Evolutionary conservation across 1,284 basidiomycete genomes (phyloP).

Genomic region (Melampsora larici-populina): DNA sequence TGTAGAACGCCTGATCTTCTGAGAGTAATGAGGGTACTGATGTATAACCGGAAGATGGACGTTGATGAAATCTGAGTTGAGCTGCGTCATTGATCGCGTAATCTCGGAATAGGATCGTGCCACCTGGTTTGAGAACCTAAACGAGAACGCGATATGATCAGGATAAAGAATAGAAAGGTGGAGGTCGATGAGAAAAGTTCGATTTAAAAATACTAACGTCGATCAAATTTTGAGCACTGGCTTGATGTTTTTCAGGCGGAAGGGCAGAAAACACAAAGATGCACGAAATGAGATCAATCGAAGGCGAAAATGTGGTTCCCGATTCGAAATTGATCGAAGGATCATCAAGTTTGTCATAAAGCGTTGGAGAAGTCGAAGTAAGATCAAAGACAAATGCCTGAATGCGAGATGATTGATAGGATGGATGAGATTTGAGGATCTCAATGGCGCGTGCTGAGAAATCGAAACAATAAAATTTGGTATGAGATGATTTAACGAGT

Average conservation of each 20-base stretch:
- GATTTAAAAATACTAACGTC: neutral
- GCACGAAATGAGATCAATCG: conserved; percentile 48
- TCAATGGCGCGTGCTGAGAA: conserved; percentile 44
- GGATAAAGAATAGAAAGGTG: neutral
- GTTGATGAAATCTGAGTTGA: conserved; percentile 53
- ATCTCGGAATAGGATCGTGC: conserved; percentile 52
- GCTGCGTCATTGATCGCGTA: conserved; percentile 54
- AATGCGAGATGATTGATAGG: conserved; percentile 47
- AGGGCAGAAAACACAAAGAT: conserved; percentile 55
- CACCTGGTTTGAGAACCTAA: conserved; percentile 47
- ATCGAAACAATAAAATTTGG: conserved; percentile 45
- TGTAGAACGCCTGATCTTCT: conserved; percentile 45
- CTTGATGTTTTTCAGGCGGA: conserved; percentile 50
- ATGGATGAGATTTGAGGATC: conserved; percentile 46
- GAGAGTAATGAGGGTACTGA: conserved; percentile 51
- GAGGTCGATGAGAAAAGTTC: neutral
- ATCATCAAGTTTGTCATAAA: neutral
- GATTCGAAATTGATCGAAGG: neutral
- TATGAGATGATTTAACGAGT: conserved; percentile 41
- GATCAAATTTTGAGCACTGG: conserved; percentile 47
- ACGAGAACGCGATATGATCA: conserved; percentile 32
- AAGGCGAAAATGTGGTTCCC: neutral
- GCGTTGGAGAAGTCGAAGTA: conserved; percentile 24
- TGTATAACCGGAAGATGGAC: conserved; percentile 46
- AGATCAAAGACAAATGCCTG: conserved; percentile 52